These are phyloP conservation scores for Davidsoniella neocaledoniae DNA, from an alignment of 2,329 filamentous ascomycete species.

Conservation along the genomic window DNA sequence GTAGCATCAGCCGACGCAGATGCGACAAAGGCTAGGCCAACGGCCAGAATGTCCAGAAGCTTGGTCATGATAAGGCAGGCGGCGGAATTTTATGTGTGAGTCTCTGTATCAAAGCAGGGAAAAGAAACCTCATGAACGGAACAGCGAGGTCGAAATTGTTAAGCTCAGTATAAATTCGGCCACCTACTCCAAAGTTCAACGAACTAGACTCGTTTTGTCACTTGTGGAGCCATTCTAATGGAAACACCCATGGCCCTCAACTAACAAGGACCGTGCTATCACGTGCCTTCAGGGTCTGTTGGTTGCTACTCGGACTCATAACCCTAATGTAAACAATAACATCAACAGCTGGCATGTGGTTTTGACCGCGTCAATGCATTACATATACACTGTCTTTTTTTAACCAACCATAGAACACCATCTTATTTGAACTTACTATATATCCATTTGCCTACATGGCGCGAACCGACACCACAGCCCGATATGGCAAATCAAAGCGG, in stretches of 20 bases:
- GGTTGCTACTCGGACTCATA: background rate
- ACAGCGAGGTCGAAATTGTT: background rate
- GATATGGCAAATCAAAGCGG: background rate
- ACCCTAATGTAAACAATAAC: background rate
- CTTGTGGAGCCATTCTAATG: background rate
- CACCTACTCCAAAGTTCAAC: conserved; percentile 3
- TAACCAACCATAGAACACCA: background rate
- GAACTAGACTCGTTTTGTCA: conserved; percentile 1
- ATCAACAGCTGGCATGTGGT: too few relatives aligned
- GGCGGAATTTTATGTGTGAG: background rate
- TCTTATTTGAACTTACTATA: background rate
- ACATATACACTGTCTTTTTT: too few relatives aligned
- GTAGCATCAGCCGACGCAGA: conserved; percentile 9
- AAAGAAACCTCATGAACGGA: too few relatives aligned
- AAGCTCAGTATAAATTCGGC: conserved; percentile 3
- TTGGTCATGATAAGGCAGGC: conserved; percentile 8
- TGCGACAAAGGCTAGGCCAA: conserved; percentile 8
- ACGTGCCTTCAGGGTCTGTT: background rate
- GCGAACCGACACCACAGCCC: background rate
- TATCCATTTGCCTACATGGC: background rate
- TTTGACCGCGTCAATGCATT: too few relatives aligned
- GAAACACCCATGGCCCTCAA: too few relatives aligned
- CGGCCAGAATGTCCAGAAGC: conserved; percentile 8
- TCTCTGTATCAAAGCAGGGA: background rate
- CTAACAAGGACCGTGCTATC: background rate